Conservation (phyloP, 768 basidiomycete species). For the Glaciozyma martinii region DNA sequence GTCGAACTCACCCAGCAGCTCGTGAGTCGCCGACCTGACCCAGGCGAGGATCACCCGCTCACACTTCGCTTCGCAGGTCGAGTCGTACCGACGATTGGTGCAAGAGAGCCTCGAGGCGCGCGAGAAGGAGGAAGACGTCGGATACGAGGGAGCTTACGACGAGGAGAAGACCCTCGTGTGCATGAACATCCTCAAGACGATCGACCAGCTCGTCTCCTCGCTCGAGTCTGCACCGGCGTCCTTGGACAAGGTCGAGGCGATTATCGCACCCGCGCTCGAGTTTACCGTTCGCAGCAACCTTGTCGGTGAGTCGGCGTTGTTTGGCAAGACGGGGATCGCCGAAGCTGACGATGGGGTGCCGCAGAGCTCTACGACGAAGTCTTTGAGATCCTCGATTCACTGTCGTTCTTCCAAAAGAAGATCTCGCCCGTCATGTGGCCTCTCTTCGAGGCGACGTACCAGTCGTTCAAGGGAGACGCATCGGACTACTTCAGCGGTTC, state of each 20-base stretch:
- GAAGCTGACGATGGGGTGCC: not conserved
- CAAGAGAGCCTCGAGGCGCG: constrained; percentile 51
- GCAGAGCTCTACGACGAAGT: constrained; percentile 77
- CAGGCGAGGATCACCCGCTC: not conserved
- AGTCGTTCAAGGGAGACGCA: constrained; percentile 70
- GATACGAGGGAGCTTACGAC: constrained; percentile 51
- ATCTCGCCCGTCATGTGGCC: constrained; percentile 81
- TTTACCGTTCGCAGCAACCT: constrained; percentile 69
- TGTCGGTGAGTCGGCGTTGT: constrained; percentile 51
- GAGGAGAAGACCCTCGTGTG: constrained; percentile 73
- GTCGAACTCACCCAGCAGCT: constrained; percentile 67
- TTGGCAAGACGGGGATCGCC: no score
- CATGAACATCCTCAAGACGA: constrained; percentile 58
- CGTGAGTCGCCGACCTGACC: constrained; percentile 44
- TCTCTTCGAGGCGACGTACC: constrained; percentile 72
- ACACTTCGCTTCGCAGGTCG: constrained; percentile 48
- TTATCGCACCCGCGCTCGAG: constrained; percentile 65
- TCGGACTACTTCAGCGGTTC: constrained; percentile 77
- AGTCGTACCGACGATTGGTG: constrained; percentile 70
- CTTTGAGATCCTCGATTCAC: constrained; percentile 72
- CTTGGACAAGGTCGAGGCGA: constrained; percentile 67
- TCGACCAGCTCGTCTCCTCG: constrained; percentile 58
- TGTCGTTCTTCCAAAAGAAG: constrained; percentile 68
- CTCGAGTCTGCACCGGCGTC: constrained; percentile 67
- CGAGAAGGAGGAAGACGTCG: constrained; percentile 45